Evolutionary conservation across 805 yeast species (phyloP), one percentile per base, ranked within the genome.

Genomic region (Sugiyamaella lignohabitans): DNA sequence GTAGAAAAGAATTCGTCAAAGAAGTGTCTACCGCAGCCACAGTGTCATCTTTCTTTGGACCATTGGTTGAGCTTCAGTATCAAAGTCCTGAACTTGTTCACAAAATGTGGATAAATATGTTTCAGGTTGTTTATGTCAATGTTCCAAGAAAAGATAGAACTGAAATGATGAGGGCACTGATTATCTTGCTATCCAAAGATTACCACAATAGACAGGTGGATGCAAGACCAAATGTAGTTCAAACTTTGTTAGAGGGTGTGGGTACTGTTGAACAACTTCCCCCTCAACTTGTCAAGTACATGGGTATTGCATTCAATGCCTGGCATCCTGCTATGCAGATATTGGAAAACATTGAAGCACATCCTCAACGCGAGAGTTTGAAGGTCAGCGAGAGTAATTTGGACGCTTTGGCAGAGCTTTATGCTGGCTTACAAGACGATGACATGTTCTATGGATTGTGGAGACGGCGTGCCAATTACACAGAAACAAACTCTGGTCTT

Each of bases 401-500:
- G 51, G 98, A 93, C 66, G 96, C 98, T 0, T 66, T 93, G 38
- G 79, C 88, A 30, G 97, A 94, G 65, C 69, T 91, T 63, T 93
- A 91, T 58, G 82, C 95, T 3, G 79, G 84, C 5, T 67, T 93
- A 45, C 94, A 87, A 57, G 98, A 93, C 58, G 95, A 87, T 46
- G 98, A 93, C 59, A 85, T 91, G 89, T 93, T 89, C 62, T 93
- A 93, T 62, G 99, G 99, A 2, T 73, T 88, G 54, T 93, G 99
- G 99, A 79, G 98, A 68, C 76, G 98, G 63, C 76, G 97, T 49
- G 95, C 98, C 5, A 91, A 91, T 65, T 93, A 91, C 61, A 75
- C 84, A 5, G 96, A 93, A 61, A 93, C 98, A 0, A 87, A 85
- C 51, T 79, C 93, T 37, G 98, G 98, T 0, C 69, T 94, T 23